These are phyloP conservation scores for Brassica juncea DNA, from an alignment of 345 rosid species.

Conservation along the genomic window DNA sequence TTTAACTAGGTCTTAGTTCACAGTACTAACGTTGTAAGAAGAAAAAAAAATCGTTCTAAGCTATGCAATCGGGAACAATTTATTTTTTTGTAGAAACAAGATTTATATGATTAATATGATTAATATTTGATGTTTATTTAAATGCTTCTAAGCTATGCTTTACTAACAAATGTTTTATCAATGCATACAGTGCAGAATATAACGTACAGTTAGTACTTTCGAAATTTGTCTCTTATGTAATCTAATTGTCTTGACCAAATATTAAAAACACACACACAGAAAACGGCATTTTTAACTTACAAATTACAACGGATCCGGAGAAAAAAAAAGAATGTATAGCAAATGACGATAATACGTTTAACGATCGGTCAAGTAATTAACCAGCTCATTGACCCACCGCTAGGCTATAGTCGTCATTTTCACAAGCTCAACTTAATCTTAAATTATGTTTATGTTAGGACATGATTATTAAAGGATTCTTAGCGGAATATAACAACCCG, in stretches of 20 bases:
- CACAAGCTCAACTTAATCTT: constrained; percentile 18
- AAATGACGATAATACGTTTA: constrained; percentile 18
- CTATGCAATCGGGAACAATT: not conserved
- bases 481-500: too few species aligned
- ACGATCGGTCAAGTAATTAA: constrained; percentile 1
- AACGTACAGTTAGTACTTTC: not conserved
- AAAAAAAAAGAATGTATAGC: constrained; percentile 18
- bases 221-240: not conserved
- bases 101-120: not conserved
- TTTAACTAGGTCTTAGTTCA: not conserved
- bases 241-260: not conserved
- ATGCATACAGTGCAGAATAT: not conserved
- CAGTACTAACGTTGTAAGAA: not conserved
- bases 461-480: too few species aligned
- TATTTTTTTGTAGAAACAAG: not conserved
- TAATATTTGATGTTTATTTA: not conserved
- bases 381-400: constrained; percentile 13
- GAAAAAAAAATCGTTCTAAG: not conserved
- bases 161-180: not conserved
- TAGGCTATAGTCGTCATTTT: constrained; percentile 16
- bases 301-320: not conserved
- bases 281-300: constrained; percentile 4
- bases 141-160: not conserved
- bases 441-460: not conserved
- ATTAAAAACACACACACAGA: not conserved